Percentiles rank a stretch among this genome's conserved stretches.
Evolutionary conservation across 805 yeast species (phyloP).

Genomic region (Ogataea dorogensis): DNA sequence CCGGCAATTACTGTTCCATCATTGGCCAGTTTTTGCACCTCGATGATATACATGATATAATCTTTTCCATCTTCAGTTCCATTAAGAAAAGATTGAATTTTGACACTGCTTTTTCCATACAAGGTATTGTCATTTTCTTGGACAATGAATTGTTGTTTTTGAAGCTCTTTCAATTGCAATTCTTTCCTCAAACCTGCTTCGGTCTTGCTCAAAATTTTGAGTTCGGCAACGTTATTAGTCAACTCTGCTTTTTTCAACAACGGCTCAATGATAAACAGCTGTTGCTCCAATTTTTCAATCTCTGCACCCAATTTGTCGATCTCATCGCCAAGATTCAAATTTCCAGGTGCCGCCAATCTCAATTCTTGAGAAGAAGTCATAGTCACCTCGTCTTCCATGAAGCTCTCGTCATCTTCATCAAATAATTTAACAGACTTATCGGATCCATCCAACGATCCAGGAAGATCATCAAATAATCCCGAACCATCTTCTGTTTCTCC

Average conservation of each 20-base stretch:
- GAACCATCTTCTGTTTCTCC: constrained; percentile 23
- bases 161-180: constrained; percentile 67
- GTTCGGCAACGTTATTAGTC: constrained; percentile 70
- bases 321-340: constrained; percentile 61
- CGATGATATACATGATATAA: constrained; percentile 70
- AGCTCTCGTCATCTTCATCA: constrained; percentile 25
- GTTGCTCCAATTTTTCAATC: constrained; percentile 57
- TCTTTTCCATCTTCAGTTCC: constrained; percentile 59
- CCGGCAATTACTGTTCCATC: constrained; percentile 53
- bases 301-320: constrained; percentile 58
- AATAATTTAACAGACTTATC: constrained; percentile 33
- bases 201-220: constrained; percentile 67
- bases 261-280: constrained; percentile 62
- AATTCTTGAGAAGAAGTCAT: constrained; percentile 28
- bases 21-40: constrained; percentile 53
- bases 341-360: constrained; percentile 66
- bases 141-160: constrained; percentile 75
- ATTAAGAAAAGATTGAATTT: constrained; percentile 52
- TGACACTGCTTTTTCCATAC: constrained; percentile 59
- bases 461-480: constrained; percentile 22
- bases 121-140: constrained; percentile 81
- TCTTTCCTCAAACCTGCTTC: constrained; percentile 66
- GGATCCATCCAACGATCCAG: constrained; percentile 23
- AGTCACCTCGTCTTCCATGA: constrained; percentile 16
- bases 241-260: constrained; percentile 78